Base-by-base conservation (phyloP, 345 rosid genomes). In the Limnanthes douglasii region DNA sequence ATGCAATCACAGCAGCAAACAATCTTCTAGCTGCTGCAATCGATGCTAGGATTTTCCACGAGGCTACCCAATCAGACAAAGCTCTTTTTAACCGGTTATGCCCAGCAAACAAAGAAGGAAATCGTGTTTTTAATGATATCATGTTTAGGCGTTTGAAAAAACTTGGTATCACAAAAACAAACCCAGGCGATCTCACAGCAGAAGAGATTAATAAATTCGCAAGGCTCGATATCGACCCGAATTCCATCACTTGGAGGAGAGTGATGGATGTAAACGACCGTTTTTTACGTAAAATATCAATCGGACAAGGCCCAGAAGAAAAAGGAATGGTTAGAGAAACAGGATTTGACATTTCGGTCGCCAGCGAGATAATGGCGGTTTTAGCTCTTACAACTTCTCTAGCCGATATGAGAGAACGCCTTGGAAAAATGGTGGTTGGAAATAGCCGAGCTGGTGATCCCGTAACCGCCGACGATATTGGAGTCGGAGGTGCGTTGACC, bases 361-460 rank as follows among this genome's bases (percentile, higher is more conserved):
- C 99, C 34, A 92, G 94, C 58, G 99, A 92, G 63, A 92, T 92
- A 53, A 92, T 92, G 99, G 99, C 96, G 40, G 99, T 92, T 52
- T 62, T 92, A 61, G 99, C 99, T 42, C 78, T 85, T 35, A 92
- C 99, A 13, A 80, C 93, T 4, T 85, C 96, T 49, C 70, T 85
- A 10, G 75, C 75, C 56, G 94, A 92, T 66, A 92, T 81, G 99
- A 75, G 96, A 53, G 99, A 85, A 69, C 65, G 93, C 69, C 86
- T 92, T 14, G 94, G 99, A 6, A 92, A 73, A 37, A 92, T 92
- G 99, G 96, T 92, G 27, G 54, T 92, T 16, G 96, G 99, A 46
- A 92, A 85, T 61, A 78, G 94, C 54, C 77, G 66, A 64, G 76
- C 88, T 15, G 96, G 99, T 32, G 96, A 85, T 8, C 96, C 96